phyloP scores from a whole-genome alignment of 371 early-diverging fungal species.

The Mucor circinelloides region DNA sequence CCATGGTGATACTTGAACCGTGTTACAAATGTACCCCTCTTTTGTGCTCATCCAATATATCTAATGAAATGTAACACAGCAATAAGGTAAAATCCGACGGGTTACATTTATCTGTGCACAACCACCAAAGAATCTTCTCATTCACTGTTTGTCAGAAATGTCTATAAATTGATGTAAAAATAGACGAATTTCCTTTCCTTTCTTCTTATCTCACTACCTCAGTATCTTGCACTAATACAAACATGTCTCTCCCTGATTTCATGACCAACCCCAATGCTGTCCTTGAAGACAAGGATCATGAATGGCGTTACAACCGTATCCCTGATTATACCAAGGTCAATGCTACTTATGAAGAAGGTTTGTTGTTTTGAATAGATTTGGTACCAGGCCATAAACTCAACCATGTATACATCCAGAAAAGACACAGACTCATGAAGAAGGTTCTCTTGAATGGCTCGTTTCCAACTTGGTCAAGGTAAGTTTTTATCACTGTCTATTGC shows the following conservation, averaged over 20 bases:
- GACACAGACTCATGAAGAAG: conserved; percentile 43
- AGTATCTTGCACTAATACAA: neutral
- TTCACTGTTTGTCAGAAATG: neutral
- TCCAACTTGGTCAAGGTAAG: conserved; percentile 55
- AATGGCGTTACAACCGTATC: conserved; percentile 54
- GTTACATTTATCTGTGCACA: neutral
- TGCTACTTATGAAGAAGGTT: conserved; percentile 47
- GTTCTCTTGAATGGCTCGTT: conserved; percentile 51
- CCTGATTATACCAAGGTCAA: conserved; percentile 56
- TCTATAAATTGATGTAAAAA: neutral
- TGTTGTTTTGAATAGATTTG: neutral
- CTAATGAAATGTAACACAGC: neutral
- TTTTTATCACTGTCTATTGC: neutral
- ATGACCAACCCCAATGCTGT: conserved; percentile 61
- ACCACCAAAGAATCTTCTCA: neutral
- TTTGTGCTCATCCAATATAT: neutral
- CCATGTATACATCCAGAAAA: conserved; percentile 25
- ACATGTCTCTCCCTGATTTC: conserved; percentile 43
- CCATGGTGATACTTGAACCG: neutral
- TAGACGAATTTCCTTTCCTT: neutral
- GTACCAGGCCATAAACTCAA: neutral
- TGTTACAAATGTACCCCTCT: neutral
- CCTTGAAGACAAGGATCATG: conserved; percentile 48
- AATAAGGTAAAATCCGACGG: neutral
- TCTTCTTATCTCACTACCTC: neutral